Evolutionary conservation across 179 eudicot genomes (phyloP), one percentile per base, ranked within the genome.

Genomic region (Actinidia arguta): DNA sequence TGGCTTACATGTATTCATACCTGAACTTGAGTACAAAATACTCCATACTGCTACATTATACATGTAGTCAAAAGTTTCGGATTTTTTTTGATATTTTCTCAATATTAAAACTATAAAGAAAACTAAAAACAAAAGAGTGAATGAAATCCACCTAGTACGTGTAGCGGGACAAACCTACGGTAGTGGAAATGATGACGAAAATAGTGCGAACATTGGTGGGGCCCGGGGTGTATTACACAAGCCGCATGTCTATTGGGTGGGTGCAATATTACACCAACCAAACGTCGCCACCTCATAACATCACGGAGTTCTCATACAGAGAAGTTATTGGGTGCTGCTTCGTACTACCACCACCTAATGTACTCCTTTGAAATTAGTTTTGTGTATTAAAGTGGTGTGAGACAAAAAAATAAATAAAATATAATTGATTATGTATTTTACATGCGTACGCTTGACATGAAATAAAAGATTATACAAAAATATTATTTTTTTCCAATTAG

Each of bases 211-310:
- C 0, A 46, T 11, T 20, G 2, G 52, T 76, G 78, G 79, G 79
- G 68, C 67, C 79, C 79, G 0, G 1, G 31, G 79, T 76, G 66
- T 20, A 76, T 76, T 76, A 4, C 4, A n/a, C 27, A 46, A 9
- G 68, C 79, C 79, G 79, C 79, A 56, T 58, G 68, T 36, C 66
- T n/a, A 58, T 58, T 76, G 66, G 79, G 56, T 58, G 79, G 50
- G 46, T 66, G 67, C 1, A 39, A 11, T n/a, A 39, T 36, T 76
- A 25, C 44, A 42, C 78, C 78, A 75, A 24, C 13, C 27, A 55
- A 16, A 55, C 46, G 5, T n/a, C n/a, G 67, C 50, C 67, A 58
- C 50, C 8, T 76, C 79, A 76, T 17, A 5, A 72, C 56, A 31
- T 36, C 14, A 25, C 47, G 47, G 78, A 27, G 61, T 11, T 17